A percentile compares a stretch with the other conserved stretches of the same genome.
phyloP scores from a whole-genome alignment of 73 alveolate genomes.

The Paramecium biaurelia region DNA sequence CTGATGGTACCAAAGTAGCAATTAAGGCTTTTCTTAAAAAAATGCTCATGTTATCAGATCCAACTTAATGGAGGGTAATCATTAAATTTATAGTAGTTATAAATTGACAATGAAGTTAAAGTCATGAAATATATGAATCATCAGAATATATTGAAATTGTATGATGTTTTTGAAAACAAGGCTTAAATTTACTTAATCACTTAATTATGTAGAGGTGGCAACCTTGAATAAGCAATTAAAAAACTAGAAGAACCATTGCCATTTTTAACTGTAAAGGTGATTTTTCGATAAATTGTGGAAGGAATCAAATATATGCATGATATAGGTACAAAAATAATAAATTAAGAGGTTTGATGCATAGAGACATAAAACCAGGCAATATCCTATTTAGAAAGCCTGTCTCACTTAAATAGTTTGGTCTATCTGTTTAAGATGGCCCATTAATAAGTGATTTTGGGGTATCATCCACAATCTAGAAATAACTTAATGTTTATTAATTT shows the following conservation, averaged over 20 bases:
- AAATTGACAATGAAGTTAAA: constrained; percentile 1
- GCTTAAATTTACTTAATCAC: constrained; percentile 25
- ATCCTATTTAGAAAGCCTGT: not conserved
- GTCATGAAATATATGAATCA: not conserved
- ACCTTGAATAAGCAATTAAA: not conserved
- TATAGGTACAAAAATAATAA: not conserved
- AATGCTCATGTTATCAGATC: not conserved
- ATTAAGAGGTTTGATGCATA: constrained; percentile 16
- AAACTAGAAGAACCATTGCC: constrained; percentile 28
- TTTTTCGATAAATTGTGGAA: constrained; percentile 7
- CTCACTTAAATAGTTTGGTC: not conserved
- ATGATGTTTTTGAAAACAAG: constrained; percentile 44
- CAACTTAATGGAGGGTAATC: not conserved
- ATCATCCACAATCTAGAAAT: not conserved
- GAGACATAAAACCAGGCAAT: constrained; percentile 29
- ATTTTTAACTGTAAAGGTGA: not conserved
- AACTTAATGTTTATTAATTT: not conserved
- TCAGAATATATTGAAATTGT: not conserved
- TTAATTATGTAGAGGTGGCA: constrained; percentile 32
- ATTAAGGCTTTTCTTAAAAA: not conserved
- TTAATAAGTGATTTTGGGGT: constrained; percentile 46
- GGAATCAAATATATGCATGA: constrained; percentile 17
- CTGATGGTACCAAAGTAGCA: constrained; percentile 37
- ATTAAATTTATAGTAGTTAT: not conserved
- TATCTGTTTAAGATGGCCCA: not conserved